Evolutionary conservation across 73 alveolate genomes (phyloP).

Genomic region (Paramecium bursaria): DNA sequence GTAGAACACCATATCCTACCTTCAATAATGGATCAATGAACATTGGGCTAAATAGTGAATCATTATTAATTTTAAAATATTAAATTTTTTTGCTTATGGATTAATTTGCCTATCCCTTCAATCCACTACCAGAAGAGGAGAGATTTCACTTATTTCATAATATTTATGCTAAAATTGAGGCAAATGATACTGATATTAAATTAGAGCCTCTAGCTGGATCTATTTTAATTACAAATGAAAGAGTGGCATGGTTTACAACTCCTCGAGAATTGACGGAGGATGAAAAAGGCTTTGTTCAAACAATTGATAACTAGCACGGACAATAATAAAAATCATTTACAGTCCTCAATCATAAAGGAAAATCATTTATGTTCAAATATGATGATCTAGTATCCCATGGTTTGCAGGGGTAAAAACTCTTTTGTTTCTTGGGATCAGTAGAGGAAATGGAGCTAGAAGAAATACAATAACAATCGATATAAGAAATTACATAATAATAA

Average conservation of each 20-base stretch:
- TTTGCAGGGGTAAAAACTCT: neutral
- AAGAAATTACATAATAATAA: too few relatives aligned
- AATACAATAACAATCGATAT: too few relatives aligned
- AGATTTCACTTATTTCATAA: conserved; percentile 37
- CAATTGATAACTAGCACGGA: conserved; percentile 3
- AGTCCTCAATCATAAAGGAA: conserved; percentile 1
- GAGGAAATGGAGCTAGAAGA: conserved; percentile 42
- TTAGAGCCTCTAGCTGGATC: neutral
- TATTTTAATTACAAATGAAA: conserved; percentile 10
- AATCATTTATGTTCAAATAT: conserved; percentile 42
- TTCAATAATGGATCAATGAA: conserved; percentile 10
- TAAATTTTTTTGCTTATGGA: too few relatives aligned
- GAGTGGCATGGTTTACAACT: conserved; percentile 14
- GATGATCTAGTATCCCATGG: conserved; percentile 37
- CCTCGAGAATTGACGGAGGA: neutral
- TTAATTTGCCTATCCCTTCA: conserved; percentile 47
- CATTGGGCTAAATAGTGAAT: neutral
- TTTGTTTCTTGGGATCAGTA: conserved; percentile 15
- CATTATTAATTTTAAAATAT: too few relatives aligned
- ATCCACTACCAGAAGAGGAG: neutral
- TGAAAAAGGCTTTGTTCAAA: neutral
- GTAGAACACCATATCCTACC: neutral
- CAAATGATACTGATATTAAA: neutral
- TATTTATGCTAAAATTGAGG: conserved; percentile 16
- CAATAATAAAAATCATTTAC: neutral